phyloP scores from a whole-genome alignment of 495 filamentous ascomycete species.

The Bombardia bombarda region DNA sequence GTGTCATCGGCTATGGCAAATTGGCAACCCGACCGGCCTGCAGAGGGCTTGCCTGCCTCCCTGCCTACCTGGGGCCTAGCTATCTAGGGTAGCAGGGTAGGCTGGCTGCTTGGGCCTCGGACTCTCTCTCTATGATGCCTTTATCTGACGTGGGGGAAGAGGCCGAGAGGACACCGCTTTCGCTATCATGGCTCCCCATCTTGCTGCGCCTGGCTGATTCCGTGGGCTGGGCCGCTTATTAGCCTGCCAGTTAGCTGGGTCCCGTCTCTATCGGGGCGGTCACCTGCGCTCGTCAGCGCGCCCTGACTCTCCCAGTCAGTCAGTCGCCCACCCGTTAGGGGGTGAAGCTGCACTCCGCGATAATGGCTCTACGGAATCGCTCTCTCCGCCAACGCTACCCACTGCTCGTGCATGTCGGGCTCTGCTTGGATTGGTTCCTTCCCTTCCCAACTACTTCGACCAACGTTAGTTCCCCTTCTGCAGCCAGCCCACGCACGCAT shows the following conservation, averaged over 20 bases:
- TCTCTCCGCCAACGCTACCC: neutral
- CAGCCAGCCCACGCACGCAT: too few relatives aligned
- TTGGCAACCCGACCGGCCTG: constrained; percentile 6
- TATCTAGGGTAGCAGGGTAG: too few relatives aligned
- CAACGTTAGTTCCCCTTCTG: too few relatives aligned
- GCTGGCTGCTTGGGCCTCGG: neutral
- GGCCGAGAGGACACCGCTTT: neutral
- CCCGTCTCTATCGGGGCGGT: too few relatives aligned
- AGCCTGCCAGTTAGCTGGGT: too few relatives aligned
- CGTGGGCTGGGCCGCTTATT: neutral
- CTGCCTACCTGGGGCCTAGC: too few relatives aligned
- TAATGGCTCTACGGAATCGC: constrained; percentile 5
- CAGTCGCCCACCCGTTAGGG: too few relatives aligned
- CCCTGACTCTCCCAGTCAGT: too few relatives aligned
- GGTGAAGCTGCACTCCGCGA: constrained; percentile 9
- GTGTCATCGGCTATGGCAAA: constrained; percentile 12
- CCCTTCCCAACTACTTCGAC: too few relatives aligned
- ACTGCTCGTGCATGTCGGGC: too few relatives aligned
- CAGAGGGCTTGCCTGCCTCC: neutral
- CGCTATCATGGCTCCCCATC: neutral
- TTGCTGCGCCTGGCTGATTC: constrained; percentile 1
- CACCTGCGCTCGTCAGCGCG: too few relatives aligned
- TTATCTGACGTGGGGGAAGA: constrained; percentile 15
- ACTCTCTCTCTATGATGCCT: neutral
- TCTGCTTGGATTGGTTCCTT: constrained; percentile 2